A percentile compares a stretch with the other conserved stretches of the same genome.
Conservation (phyloP, 2,329 filamentous ascomycete species). For the Trichoderma lentiforme region DNA sequence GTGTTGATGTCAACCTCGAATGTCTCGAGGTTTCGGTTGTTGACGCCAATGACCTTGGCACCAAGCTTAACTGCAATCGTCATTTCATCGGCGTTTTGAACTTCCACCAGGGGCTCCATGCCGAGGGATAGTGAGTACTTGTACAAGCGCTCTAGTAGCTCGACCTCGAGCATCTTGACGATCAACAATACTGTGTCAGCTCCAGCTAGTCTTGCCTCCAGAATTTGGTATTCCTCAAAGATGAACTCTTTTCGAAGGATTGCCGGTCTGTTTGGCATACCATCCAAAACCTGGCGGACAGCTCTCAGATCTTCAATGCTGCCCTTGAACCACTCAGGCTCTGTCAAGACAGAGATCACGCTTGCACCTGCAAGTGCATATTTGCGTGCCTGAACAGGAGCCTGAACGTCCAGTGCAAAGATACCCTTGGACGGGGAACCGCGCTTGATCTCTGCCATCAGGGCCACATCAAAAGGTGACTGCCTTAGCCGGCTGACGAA, state of each 20-base stretch:
- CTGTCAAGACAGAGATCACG: constrained; percentile 96
- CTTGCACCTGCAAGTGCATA: constrained; percentile 94
- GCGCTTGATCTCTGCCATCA: constrained; percentile 97
- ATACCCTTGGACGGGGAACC: constrained; percentile 95
- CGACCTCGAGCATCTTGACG: constrained; percentile 90
- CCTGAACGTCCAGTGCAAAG: constrained; percentile 82
- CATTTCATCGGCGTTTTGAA: constrained; percentile 95
- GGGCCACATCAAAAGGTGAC: constrained; percentile 81
- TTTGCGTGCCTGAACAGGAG: constrained; percentile 82
- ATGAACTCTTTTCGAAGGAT: constrained; percentile 95
- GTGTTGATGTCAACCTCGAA: constrained; percentile 96
- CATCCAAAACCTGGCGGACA: constrained; percentile 83
- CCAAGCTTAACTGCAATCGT: constrained; percentile 79
- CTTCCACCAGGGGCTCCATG: constrained; percentile 97
- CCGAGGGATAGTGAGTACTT: constrained; percentile 83
- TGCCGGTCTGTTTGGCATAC: constrained; percentile 88
- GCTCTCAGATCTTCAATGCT: constrained; percentile 89
- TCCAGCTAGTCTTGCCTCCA: constrained; percentile 88
- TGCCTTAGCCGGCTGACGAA: constrained; percentile 76
- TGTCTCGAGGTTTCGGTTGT: constrained; percentile 93
- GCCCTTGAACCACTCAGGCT: constrained; percentile 99
- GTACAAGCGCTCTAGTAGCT: constrained; percentile 74
- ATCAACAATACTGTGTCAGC: constrained; percentile 94
- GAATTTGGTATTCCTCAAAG: constrained; percentile 96
- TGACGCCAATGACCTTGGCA: constrained; percentile 90